Evolutionary conservation across 1,284 basidiomycete genomes (phyloP), one percentile per base, ranked within the genome.

Genomic region (Rhizoctonia solani): DNA sequence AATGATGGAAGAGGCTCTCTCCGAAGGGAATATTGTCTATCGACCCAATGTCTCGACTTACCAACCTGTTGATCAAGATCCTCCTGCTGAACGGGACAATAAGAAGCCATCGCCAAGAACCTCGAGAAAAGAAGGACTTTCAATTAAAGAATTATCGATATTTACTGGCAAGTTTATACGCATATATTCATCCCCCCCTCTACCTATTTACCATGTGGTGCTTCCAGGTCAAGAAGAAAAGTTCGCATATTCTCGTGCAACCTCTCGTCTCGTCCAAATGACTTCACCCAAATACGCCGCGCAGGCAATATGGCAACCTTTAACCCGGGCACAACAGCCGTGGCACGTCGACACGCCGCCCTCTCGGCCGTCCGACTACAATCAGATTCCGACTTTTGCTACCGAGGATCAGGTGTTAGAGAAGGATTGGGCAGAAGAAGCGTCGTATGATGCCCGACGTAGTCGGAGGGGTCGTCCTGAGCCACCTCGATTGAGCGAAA

Each of bases 241-340:
- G 49, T 87, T 88, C 72, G 85, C 85, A 0, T 88, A 85, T 79
- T 85, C 86, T 74, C 83, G 87, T 34, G 87, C 87, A 0, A 81
- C 89, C 0, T 88, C 86, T 4, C 79, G 87, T 14, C 75, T 89
- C 32, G 77, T 83, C 55, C 87, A 90, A 75, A 88, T 89, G 85
- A 84, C 83, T 1, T 58, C 55, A 19, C 14, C 55, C 25, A 58
- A 46, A 46, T 58, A 58, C 19, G 55, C 55, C 1, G 14, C 34
- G 21, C 27, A 23, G 2, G 55, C 55, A 25, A 30, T 46, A 19
- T 58, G 55, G 55, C 55, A 58, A 29, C 55, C 55, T 1, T 42
- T 58, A n/a, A 39, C 55, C 14, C 37, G 25, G 27, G 42, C 27
- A 8, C 55, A 58, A 14, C 55, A 58, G 25, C 55, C 55, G 1